A percentile compares a stretch with the other conserved stretches of the same genome.
phyloP scores from a whole-genome alignment of 1,284 basidiomycete species.

The Ceraceosorus guamensis region DNA sequence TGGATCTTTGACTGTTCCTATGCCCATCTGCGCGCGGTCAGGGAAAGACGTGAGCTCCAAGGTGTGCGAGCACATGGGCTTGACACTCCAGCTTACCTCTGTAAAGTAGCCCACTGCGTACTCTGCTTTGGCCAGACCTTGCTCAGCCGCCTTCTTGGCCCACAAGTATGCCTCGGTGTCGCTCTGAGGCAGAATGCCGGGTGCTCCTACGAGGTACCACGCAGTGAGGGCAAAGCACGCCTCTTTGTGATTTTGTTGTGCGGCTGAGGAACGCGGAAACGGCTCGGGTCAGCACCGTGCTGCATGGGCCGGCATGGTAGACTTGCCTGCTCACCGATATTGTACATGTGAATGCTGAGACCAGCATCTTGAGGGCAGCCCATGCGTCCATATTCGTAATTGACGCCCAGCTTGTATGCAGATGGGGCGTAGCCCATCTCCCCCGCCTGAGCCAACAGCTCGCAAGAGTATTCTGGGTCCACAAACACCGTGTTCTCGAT shows the following conservation, averaged over 20 bases:
- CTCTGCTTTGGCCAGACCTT: conserved; percentile 50
- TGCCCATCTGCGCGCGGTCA: conserved; percentile 42
- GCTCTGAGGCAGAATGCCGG: conserved; percentile 91
- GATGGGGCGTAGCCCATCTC: conserved; percentile 94
- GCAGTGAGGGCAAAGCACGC: conserved; percentile 96
- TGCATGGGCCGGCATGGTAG: conserved; percentile 2
- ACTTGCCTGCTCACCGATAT: conserved; percentile 29
- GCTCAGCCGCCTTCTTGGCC: conserved; percentile 48
- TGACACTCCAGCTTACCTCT: conserved; percentile 54
- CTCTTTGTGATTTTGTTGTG: conserved; percentile 91
- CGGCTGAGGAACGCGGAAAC: conserved; percentile 54
- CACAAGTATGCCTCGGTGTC: conserved; percentile 83
- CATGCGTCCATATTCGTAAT: conserved; percentile 98
- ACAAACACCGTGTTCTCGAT: conserved; percentile 95
- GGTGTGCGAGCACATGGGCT: background rate
- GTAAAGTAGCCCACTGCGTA: conserved; percentile 96
- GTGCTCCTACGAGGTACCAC: conserved; percentile 97
- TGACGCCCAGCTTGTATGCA: conserved; percentile 91
- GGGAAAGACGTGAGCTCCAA: background rate
- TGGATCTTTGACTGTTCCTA: conserved; percentile 50
- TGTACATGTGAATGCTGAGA: conserved; percentile 93
- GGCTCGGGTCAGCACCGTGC: conserved; percentile 10
- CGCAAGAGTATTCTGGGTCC: conserved; percentile 88
- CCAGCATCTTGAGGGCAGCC: conserved; percentile 97
- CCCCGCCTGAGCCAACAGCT: conserved; percentile 85